Percentiles rank a stretch among this genome's conserved stretches.
phyloP scores from a whole-genome alignment of 176 grass and related monocot species.

The Bonia amplexicaulis region DNA sequence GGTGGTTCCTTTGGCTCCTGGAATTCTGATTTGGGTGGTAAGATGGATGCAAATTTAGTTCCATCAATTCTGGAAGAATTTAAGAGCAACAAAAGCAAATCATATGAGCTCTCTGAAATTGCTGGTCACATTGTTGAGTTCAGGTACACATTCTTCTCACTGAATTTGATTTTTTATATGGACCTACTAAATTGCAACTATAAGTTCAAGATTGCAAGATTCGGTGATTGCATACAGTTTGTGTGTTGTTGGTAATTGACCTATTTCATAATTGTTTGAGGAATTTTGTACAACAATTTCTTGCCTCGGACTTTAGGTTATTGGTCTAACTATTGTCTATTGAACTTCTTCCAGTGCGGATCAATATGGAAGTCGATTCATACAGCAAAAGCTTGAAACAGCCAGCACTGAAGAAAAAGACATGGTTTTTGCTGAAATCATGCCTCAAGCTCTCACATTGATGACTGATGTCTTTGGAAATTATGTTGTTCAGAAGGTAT shows the following conservation, averaged over 20 bases:
- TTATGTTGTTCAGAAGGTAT: slow-evolving; percentile 91
- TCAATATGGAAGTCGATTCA: slow-evolving; percentile 86
- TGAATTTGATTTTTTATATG: background rate
- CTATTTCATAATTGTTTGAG: background rate
- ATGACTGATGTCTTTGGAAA: slow-evolving; percentile 96
- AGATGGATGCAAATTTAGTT: slow-evolving; percentile 48
- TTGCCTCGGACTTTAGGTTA: background rate
- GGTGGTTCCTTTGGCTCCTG: slow-evolving; percentile 49
- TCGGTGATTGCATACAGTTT: background rate
- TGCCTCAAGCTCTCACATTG: slow-evolving; percentile 69
- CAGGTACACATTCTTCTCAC: slow-evolving; percentile 39
- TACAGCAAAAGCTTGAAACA: slow-evolving; percentile 86
- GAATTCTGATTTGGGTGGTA: slow-evolving; percentile 42
- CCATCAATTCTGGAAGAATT: slow-evolving; percentile 76
- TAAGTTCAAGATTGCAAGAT: background rate
- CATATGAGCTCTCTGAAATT: slow-evolving; percentile 78
- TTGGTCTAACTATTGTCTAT: background rate
- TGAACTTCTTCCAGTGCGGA: slow-evolving; percentile 42
- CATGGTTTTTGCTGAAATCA: slow-evolving; percentile 69
- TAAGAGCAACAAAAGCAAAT: slow-evolving; percentile 86
- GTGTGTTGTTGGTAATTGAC: background rate
- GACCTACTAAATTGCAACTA: background rate
- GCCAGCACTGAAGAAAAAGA: slow-evolving; percentile 68
- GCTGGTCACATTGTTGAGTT: slow-evolving; percentile 77
- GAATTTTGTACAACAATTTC: background rate